phyloP scores from a whole-genome alignment of 176 grass and related monocot genomes.

The Saccharum officinarum region DNA sequence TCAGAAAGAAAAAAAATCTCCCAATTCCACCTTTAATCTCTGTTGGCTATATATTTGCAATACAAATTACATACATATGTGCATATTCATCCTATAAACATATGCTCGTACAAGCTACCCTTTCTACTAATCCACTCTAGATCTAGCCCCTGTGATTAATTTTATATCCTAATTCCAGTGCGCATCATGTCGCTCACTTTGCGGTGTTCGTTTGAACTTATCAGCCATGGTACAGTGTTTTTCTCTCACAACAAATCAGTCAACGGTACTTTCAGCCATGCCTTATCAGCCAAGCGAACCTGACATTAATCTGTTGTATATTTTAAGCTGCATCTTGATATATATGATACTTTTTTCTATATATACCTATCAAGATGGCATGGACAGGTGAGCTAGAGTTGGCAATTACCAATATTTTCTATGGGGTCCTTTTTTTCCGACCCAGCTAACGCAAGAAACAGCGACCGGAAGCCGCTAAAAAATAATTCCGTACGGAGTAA shows the following conservation, averaged over 20 bases:
- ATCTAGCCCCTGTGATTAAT: neutral
- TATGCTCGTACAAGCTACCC: no score
- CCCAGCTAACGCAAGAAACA: neutral
- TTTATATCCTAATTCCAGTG: neutral
- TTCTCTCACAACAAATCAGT: no score
- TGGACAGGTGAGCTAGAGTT: conserved; percentile 40
- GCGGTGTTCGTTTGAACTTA: no score
- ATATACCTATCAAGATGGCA: neutral
- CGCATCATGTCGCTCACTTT: neutral
- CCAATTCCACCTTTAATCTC: neutral
- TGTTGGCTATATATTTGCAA: no score
- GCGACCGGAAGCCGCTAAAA: neutral
- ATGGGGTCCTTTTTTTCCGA: neutral
- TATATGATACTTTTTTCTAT: neutral
- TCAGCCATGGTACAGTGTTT: no score
- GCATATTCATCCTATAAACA: no score
- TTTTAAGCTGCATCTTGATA: neutral
- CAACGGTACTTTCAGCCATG: no score
- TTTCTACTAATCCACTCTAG: neutral
- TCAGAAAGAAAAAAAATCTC: neutral
- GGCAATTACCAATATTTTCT: neutral
- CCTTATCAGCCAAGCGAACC: no score
- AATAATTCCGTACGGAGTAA: neutral
- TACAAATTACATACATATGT: no score
- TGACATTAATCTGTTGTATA: neutral